Evolutionary conservation across 2,329 filamentous ascomycete genomes (phyloP).

Genomic region (Pleomassaria siparia): DNA sequence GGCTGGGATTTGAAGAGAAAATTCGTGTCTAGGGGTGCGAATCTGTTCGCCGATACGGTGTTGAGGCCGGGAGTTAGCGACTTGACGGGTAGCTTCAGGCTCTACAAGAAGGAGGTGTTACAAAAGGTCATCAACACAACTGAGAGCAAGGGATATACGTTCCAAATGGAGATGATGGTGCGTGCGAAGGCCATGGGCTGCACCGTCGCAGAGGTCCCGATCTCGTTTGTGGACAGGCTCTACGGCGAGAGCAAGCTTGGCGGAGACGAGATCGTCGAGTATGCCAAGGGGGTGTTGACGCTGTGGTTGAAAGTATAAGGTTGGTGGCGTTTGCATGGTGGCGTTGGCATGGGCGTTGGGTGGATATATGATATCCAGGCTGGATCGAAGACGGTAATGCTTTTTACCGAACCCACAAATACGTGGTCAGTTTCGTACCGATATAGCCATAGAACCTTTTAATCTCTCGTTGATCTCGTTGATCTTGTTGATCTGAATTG

Average conservation of each 20-base stretch:
- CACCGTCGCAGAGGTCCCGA: constrained; percentile 92
- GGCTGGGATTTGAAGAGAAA: constrained; percentile 89
- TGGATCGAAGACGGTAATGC: constrained; percentile 3
- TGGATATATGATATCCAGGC: constrained; percentile 10
- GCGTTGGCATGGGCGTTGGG: constrained; percentile 35
- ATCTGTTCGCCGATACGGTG: constrained; percentile 93
- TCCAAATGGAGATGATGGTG: constrained; percentile 99
- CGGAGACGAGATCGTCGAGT: constrained; percentile 93
- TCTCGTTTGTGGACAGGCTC: constrained; percentile 90
- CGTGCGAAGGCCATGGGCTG: constrained; percentile 94
- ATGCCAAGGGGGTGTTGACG: constrained; percentile 67
- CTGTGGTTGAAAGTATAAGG: constrained; percentile 53
- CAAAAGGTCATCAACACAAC: constrained; percentile 88
- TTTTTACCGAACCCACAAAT: not conserved
- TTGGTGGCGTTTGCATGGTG: not conserved
- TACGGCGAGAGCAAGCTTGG: constrained; percentile 96
- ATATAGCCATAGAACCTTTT: not conserved
- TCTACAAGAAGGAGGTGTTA: constrained; percentile 90
- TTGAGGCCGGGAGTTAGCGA: constrained; percentile 92
- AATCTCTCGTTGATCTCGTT: too few relatives aligned
- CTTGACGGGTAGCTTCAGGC: constrained; percentile 87
- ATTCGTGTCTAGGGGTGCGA: constrained; percentile 81
- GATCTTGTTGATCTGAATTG: too few relatives aligned
- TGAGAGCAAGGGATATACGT: constrained; percentile 95
- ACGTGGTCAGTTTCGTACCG: not conserved